phyloP scores from a whole-genome alignment of 495 filamentous ascomycete species.

The Acidiella bohemica region DNA sequence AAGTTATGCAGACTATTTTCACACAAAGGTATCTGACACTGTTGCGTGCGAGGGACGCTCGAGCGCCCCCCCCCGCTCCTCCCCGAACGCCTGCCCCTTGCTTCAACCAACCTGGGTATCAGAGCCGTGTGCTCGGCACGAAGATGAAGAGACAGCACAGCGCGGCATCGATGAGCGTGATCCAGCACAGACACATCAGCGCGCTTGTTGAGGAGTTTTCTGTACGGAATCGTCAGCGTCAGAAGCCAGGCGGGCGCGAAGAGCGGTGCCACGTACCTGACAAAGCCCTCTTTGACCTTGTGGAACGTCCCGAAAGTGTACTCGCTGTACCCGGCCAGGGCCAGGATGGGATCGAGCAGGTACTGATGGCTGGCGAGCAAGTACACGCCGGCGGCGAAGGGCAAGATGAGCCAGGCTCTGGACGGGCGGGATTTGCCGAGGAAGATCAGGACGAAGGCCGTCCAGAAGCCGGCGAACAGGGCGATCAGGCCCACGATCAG shows the following conservation, averaged over 20 bases:
- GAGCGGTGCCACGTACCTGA: constrained; percentile 34
- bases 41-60: no score
- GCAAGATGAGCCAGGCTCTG: constrained; percentile 82
- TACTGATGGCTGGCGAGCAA: constrained; percentile 84
- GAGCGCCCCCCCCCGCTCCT: no score
- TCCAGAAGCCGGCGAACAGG: constrained; percentile 88
- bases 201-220: constrained; percentile 62
- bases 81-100: no score
- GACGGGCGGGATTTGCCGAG: constrained; percentile 60
- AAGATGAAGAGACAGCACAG: constrained; percentile 77
- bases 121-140: constrained; percentile 80
- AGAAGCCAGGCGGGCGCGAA: neutral
- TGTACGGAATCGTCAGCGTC: neutral
- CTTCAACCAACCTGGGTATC: constrained; percentile 20
- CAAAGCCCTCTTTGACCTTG: constrained; percentile 74
- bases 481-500: constrained; percentile 73
- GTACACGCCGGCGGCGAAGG: constrained; percentile 83
- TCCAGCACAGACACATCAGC: constrained; percentile 64
- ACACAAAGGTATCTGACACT: no score
- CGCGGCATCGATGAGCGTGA: constrained; percentile 59
- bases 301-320: constrained; percentile 88
- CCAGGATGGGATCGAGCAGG: constrained; percentile 80
- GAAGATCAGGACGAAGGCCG: constrained; percentile 82
- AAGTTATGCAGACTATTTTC: no score
- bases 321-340: constrained; percentile 78